Base-by-base conservation (phyloP, 2,329 filamentous ascomycete genomes). In the Madurella fahalii region DNA sequence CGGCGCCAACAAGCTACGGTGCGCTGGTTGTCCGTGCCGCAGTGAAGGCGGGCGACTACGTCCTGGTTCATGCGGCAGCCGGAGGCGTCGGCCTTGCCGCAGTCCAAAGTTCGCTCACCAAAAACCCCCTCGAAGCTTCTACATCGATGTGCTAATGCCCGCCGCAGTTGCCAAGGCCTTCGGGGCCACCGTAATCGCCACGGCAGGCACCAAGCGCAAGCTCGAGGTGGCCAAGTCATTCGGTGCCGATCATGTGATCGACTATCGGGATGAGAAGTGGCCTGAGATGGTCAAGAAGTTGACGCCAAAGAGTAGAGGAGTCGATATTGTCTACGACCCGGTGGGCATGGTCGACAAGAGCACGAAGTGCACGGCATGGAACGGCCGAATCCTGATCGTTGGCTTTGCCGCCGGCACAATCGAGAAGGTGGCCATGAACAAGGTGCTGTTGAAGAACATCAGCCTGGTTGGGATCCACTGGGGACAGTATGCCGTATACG, bases 281-380 rank as follows among this genome's bases (percentile, higher is more conserved):
- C 80, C 82, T n/a, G 75, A 77, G 2, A 71, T 84, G 57, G 90
- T 96, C 46, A 89, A 89, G 74, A 84, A 82, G 62, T 71, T 97
- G 55, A 93, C 87, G 4, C 89, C 89, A 0, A 82, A 84, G 58
- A 81, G 81, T 1, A 71, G 75, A 43, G 83, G 91, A 11, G 92
- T 96, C 16, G 92, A 97, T 71, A 90, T 97, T 49, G 92, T 97
- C 18, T 97, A 90, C 74, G 93, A 97, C 70, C 91, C 93, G 12
- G 93, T 97, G 1, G 93, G 93, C 1, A 74, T 96, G 68, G 89
- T 96, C 47, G 90, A 95, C 61, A 81, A 84, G 67, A 90, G 86
- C 63, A 89, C 92, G 63, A 96, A 95, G 73, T 96, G 93, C 74
- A 89, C 87, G 3, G 88, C 90, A 3, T 97, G 91, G 92, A 96